Conservation (phyloP, 164 flowering plant species). For the Euptelea pleiosperma region DNA sequence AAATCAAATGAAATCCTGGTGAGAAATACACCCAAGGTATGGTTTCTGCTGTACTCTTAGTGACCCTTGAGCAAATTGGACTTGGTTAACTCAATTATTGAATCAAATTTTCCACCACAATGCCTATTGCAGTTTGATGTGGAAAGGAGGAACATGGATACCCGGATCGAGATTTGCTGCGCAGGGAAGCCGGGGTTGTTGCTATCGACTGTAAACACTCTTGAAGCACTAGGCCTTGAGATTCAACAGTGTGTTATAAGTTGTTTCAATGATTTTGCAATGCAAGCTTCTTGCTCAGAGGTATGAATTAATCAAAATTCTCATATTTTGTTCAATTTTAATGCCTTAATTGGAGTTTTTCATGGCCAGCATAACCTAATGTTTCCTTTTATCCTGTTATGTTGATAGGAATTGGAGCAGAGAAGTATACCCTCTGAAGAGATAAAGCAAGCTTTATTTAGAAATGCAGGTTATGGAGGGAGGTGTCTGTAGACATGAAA, state of each 20-base stretch:
- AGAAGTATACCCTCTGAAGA: slow-evolving; percentile 45
- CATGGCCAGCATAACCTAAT: neutral
- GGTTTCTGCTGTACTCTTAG: neutral
- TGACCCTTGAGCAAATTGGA: neutral
- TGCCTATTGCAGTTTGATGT: slow-evolving; percentile 38
- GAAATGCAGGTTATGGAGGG: slow-evolving; percentile 87
- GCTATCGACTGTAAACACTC: slow-evolving; percentile 52
- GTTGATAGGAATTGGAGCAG: slow-evolving; percentile 47
- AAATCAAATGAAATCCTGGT: slow-evolving; percentile 54
- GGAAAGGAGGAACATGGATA: neutral
- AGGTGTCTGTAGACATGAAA: slow-evolving; percentile 59
- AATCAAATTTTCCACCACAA: neutral
- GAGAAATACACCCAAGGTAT: slow-evolving; percentile 80
- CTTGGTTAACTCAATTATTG: neutral
- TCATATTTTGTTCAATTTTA: neutral
- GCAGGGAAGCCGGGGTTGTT: slow-evolving; percentile 63
- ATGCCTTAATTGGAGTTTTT: neutral
- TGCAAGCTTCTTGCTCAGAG: slow-evolving; percentile 84
- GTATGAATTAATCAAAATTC: slow-evolving; percentile 27
- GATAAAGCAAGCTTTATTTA: slow-evolving; percentile 68
- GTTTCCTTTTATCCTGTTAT: neutral
- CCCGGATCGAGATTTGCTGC: slow-evolving; percentile 38
- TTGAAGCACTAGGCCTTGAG: slow-evolving; percentile 75
- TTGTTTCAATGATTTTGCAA: slow-evolving; percentile 72
- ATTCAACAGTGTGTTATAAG: slow-evolving; percentile 88